These are phyloP conservation scores for Talaromyces marneffei DNA, from an alignment of 2,329 filamentous ascomycete species.

Conservation along the genomic window DNA sequence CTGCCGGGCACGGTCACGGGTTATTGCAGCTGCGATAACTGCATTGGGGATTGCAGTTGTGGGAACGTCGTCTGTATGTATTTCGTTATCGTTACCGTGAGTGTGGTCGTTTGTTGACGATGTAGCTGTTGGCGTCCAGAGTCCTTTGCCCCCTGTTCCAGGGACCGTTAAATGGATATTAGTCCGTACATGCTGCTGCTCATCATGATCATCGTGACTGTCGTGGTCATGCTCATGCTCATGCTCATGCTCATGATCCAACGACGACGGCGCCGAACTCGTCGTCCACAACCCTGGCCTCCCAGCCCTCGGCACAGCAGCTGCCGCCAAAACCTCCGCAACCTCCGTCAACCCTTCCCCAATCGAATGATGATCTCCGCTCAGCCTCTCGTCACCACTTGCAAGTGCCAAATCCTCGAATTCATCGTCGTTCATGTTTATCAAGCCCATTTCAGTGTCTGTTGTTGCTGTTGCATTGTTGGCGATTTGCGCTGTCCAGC, in stretches of 20 bases:
- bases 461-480: neutral
- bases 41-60: neutral
- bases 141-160: neutral
- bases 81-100: neutral
- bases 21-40: conserved; percentile 7
- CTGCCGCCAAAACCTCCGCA: conserved; percentile 17
- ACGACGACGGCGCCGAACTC: neutral
- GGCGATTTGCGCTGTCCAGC: conserved; percentile 37
- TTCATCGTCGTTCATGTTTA: conserved; percentile 6
- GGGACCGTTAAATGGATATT: conserved; percentile 13
- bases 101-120: neutral
- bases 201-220: neutral
- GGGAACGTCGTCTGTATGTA: neutral
- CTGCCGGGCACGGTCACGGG: neutral
- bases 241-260: neutral
- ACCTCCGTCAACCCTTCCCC: conserved; percentile 19
- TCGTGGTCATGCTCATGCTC: neutral
- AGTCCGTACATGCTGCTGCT: neutral
- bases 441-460: conserved; percentile 12
- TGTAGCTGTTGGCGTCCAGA: neutral
- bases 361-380: conserved; percentile 16
- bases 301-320: conserved; percentile 16
- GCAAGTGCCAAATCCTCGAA: conserved; percentile 3
- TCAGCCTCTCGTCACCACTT: conserved; percentile 12
- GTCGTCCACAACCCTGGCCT: neutral